Percentiles rank a stretch among this genome's conserved stretches.
phyloP scores from a whole-genome alignment of 768 basidiomycete species.

The Amanita rimosa region DNA sequence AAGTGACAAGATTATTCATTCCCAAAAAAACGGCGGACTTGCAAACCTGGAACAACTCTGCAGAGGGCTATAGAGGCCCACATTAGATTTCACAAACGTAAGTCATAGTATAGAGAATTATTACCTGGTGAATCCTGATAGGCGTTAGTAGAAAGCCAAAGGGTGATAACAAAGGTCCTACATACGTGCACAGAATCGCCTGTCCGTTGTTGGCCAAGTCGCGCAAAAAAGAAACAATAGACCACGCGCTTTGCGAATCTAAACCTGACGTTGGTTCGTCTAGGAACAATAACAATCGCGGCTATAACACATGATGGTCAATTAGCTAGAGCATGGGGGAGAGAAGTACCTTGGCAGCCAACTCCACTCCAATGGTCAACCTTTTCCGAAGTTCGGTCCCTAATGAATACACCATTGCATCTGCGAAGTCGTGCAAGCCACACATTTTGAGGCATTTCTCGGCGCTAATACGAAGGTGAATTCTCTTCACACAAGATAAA shows the following conservation, averaged over 20 bases:
- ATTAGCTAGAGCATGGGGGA: neutral
- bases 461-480: constrained; percentile 18
- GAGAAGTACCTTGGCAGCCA: constrained; percentile 67
- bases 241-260: constrained; percentile 83
- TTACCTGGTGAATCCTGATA: constrained; percentile 32
- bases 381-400: constrained; percentile 70
- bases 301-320: constrained; percentile 27
- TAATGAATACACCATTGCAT: constrained; percentile 57
- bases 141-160: neutral
- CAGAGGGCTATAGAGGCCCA: constrained; percentile 56
- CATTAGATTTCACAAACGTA: neutral
- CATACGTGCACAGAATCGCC: constrained; percentile 83
- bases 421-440: constrained; percentile 47
- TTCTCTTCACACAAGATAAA: constrained; percentile 5
- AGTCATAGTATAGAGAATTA: neutral
- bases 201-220: constrained; percentile 74
- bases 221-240: constrained; percentile 64
- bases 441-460: constrained; percentile 50
- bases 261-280: constrained; percentile 88
- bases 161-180: constrained; percentile 2
- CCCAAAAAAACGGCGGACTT: neutral
- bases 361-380: constrained; percentile 78
- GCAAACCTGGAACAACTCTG: constrained; percentile 60
- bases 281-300: constrained; percentile 70
- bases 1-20: neutral